Base-by-base conservation (phyloP, 257 asterid genomes). In the Jasminum sambac region DNA sequence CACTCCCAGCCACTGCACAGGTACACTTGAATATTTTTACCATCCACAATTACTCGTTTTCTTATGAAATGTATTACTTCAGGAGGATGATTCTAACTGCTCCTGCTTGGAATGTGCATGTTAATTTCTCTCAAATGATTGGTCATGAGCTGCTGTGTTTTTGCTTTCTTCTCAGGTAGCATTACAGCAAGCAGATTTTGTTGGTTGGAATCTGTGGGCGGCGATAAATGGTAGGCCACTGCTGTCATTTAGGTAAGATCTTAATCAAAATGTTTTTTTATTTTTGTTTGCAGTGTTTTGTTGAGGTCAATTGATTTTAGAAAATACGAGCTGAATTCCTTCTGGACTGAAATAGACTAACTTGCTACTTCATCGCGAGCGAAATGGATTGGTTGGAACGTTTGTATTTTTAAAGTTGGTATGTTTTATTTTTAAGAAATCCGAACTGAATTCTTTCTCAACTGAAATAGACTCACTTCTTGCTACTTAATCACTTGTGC, bases 151-250 rank as follows among this genome's bases (percentile, higher is more conserved):
- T 66, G 73, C 69, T 76, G 58, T 72, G 36, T 4, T 19, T 68
- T 19, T 68, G 62, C 67, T 37, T 72, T 52, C 64, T 16, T 78
- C 48, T 36, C 85, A 94, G 96, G 99, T 94, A 70, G 99, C 96
- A 72, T 85, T 91, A 74, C 99, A 94, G 80, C 96, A 94, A 82
- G 96, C 99, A 58, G 99, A 94, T 81, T 89, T 91, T 77, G 89
- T 96, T 37, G 97, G 96, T 85, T 94, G 99, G 99, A 94, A 91
- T 84, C 76, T 94, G 13, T 94, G 99, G 97, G 99, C 99, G 66
- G 96, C 97, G 24, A 94, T 94, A 68, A 94, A 94, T 78, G 95
- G 83, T 72, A 84, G 89, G 39, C 96, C 96, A 60, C 87, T 94
- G 65, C 73, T 94, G 75, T 96, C 99, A 19, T 94, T 91, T 83